A percentile compares a stretch with the other conserved stretches of the same genome.
These are phyloP conservation scores for Larix kaempferi DNA, from an alignment of 75 land plant species.

Conservation along the genomic window DNA sequence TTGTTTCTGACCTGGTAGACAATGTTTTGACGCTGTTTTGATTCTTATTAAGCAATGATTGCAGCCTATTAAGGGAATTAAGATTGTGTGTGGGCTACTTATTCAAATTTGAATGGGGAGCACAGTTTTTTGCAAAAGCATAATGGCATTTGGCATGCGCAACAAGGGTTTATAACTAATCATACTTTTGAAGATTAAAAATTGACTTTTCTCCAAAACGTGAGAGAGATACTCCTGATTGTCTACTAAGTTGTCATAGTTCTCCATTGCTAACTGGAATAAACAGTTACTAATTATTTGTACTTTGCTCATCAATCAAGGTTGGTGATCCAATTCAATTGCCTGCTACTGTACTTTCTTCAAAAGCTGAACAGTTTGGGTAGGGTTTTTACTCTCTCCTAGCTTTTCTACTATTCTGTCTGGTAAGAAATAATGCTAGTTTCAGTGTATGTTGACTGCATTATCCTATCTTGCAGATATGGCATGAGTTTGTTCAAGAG, in stretches of 20 bases:
- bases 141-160: background rate
- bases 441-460: background rate
- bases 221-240: no score
- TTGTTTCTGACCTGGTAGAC: background rate
- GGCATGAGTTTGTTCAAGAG: conserved; percentile 90
- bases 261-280: background rate
- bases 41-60: background rate
- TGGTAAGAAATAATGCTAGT: background rate
- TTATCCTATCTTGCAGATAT: conserved; percentile 48
- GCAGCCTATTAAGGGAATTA: background rate
- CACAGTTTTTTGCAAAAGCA: background rate
- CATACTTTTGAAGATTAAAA: no score
- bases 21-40: conserved; percentile 2
- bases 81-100: background rate
- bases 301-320: conserved; percentile 19
- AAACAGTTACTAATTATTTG: background rate
- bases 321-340: conserved; percentile 96
- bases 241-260: background rate
- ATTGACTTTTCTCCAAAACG: no score
- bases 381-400: conserved; percentile 16
- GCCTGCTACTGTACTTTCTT: conserved; percentile 95
- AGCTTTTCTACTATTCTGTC: background rate
- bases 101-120: background rate
- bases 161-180: background rate
- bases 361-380: conserved; percentile 76